These are phyloP conservation scores for Tylopilus vinaceipallidus DNA, from an alignment of 768 basidiomycete genomes.

Conservation along the genomic window DNA sequence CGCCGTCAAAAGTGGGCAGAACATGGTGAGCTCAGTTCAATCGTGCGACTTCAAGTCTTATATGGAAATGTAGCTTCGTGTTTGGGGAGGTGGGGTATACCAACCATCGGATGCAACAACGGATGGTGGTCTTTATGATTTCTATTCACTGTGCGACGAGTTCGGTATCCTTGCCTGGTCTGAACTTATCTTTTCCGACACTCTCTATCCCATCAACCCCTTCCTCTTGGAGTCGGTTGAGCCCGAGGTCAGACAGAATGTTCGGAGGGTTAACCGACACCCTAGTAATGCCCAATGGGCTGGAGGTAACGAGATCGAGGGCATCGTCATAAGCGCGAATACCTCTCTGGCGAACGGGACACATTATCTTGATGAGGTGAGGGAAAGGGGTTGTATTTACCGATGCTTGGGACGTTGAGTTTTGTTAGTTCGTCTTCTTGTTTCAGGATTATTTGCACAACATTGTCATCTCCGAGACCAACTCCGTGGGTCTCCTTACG, in stretches of 20 bases:
- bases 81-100: slow-evolving; percentile 60
- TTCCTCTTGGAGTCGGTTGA: slow-evolving; percentile 51
- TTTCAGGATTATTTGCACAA: slow-evolving; percentile 53
- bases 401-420: neutral
- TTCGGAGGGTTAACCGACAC: slow-evolving; percentile 48
- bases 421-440: slow-evolving; percentile 44
- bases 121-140: slow-evolving; percentile 49
- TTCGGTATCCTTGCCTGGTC: slow-evolving; percentile 62
- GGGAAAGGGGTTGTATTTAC: slow-evolving; percentile 8
- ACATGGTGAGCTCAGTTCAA: slow-evolving; percentile 44
- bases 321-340: slow-evolving; percentile 33
- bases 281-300: slow-evolving; percentile 61
- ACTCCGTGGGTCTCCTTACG: slow-evolving; percentile 36
- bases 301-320: slow-evolving; percentile 44
- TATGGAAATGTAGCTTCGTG: slow-evolving; percentile 40
- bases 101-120: slow-evolving; percentile 42
- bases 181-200: slow-evolving; percentile 45
- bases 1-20: slow-evolving; percentile 53
- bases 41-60: neutral
- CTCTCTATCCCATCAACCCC: slow-evolving; percentile 53
- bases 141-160: slow-evolving; percentile 58
- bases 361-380: slow-evolving; percentile 42
- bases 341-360: neutral
- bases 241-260: slow-evolving; percentile 52
- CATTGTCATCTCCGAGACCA: slow-evolving; percentile 45